Base-by-base conservation (phyloP, 768 basidiomycete genomes). In the Suillus paluster region DNA sequence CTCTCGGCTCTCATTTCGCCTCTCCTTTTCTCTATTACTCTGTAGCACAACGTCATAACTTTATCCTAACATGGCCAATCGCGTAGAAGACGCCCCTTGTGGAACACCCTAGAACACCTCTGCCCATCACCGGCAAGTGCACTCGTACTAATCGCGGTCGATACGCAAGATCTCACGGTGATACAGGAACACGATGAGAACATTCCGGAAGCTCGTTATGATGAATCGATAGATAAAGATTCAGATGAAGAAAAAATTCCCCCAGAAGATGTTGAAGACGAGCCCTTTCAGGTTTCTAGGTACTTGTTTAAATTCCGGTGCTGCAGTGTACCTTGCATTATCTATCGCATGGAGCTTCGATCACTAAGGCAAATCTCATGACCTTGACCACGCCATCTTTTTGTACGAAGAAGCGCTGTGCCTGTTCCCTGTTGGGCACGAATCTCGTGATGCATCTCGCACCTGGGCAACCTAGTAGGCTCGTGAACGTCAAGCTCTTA, bases 141-240 rank as follows among this genome's bases (percentile, higher is more conserved):
- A 19, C 36, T 54, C 36, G 9, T 25, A 38, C 34, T 54, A 10
- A 53, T 36, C 5, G 17, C 23, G 34, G 15, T 54, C 23, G 36
- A 54, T 36, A 25, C 23, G 34, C 53, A 38, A 23, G 15, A 9
- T 25, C 53, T 38, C 53, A 54, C 38, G 9, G 11, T 10, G 23
- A 23, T 19, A 25, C 53, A 54, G 53, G 21, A 15, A 38, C 6
- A 54, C 14, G 36, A 54, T 3, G 34, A 38, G 15, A 36, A 23
- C 15, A 23, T 38, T 38, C 23, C 53, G 53, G 53, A 54, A 54
- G 36, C 23, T 54, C 36, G n/a, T n/a, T n/a, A 23, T 38, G 53
- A 54, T 17, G 34, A 54, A 38, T 53, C 34, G 10, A 38, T 17
- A 4, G 36, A 54, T 5, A 36, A 23, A 54, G 34, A 38, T 3